Evolutionary conservation across 768 basidiomycete species (phyloP).

Genomic region (Pleurotus djamor): DNA sequence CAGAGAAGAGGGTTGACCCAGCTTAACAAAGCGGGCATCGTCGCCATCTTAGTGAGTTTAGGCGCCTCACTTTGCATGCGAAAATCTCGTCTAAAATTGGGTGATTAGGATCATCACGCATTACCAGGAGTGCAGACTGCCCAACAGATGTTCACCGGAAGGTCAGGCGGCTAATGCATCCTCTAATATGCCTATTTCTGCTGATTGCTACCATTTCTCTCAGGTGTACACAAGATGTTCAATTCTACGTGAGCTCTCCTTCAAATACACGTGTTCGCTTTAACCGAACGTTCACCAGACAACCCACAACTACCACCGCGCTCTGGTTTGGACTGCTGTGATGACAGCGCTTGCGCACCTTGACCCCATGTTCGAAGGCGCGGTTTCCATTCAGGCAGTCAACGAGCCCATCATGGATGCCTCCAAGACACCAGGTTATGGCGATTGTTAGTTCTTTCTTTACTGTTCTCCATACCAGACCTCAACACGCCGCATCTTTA

Average conservation of each 20-base stretch:
- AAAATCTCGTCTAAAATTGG: neutral
- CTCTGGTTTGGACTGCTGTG: slow-evolving; percentile 78
- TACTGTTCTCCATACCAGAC: neutral
- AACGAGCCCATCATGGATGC: slow-evolving; percentile 83
- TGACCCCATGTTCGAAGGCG: slow-evolving; percentile 61
- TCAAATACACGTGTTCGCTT: slow-evolving; percentile 1
- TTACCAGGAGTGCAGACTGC: slow-evolving; percentile 67
- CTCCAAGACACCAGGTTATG: slow-evolving; percentile 61
- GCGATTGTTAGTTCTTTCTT: slow-evolving; percentile 49
- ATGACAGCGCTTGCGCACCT: slow-evolving; percentile 74
- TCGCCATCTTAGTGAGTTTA: slow-evolving; percentile 59
- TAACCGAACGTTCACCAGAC: slow-evolving; percentile 38
- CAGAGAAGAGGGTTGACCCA: slow-evolving; percentile 64
- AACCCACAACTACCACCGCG: slow-evolving; percentile 69
- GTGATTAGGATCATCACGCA: slow-evolving; percentile 50
- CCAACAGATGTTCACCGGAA: slow-evolving; percentile 66
- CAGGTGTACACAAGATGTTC: slow-evolving; percentile 64
- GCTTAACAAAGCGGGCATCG: slow-evolving; percentile 61
- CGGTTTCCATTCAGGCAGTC: slow-evolving; percentile 71
- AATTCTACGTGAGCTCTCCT: slow-evolving; percentile 63
- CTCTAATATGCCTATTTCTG: neutral
- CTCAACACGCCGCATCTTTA: slow-evolving; percentile 18
- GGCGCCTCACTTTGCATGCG: slow-evolving; percentile 45
- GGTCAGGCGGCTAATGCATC: slow-evolving; percentile 29
- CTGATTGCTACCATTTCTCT: neutral